These are phyloP conservation scores for Penicillium crustosum DNA, from an alignment of 2,329 filamentous ascomycete genomes.

Conservation along the genomic window DNA sequence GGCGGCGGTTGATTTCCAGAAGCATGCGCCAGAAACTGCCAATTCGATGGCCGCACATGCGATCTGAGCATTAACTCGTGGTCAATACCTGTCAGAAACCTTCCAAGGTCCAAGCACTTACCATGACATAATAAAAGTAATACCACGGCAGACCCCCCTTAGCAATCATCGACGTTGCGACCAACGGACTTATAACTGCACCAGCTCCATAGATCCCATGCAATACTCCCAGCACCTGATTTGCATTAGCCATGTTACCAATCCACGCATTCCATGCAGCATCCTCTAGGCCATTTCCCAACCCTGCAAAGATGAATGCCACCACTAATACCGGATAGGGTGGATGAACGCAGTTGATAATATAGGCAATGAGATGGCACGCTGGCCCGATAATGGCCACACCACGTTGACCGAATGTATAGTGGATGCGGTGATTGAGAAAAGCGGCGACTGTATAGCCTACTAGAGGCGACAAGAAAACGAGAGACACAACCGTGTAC, in stretches of 20 bases:
- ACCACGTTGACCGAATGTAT: slow-evolving; percentile 63
- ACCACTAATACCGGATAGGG: slow-evolving; percentile 45
- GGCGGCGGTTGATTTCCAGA: slow-evolving; percentile 25
- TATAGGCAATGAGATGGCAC: slow-evolving; percentile 44
- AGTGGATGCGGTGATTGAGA: slow-evolving; percentile 48
- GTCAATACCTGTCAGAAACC: neutral
- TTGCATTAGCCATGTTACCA: slow-evolving; percentile 71
- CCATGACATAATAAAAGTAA: slow-evolving; percentile 74
- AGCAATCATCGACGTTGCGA: slow-evolving; percentile 72
- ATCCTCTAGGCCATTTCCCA: slow-evolving; percentile 48
- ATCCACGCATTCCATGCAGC: slow-evolving; percentile 63
- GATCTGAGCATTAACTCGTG: slow-evolving; percentile 17
- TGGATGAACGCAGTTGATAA: slow-evolving; percentile 40
- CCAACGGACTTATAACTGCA: slow-evolving; percentile 66
- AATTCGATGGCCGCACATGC: slow-evolving; percentile 30
- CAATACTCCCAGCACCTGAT: slow-evolving; percentile 71
- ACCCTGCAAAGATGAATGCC: slow-evolving; percentile 42
- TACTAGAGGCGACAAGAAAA: slow-evolving; percentile 51
- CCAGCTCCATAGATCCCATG: slow-evolving; percentile 74
- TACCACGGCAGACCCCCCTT: slow-evolving; percentile 66
- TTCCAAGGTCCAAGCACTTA: slow-evolving; percentile 35
- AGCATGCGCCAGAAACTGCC: slow-evolving; percentile 18
- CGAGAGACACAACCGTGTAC: slow-evolving; percentile 51
- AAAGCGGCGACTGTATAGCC: slow-evolving; percentile 50
- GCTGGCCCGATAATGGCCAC: slow-evolving; percentile 64